phyloP scores from a whole-genome alignment of 139 green algal species.

The Mesotaenium endlicherianum region DNA sequence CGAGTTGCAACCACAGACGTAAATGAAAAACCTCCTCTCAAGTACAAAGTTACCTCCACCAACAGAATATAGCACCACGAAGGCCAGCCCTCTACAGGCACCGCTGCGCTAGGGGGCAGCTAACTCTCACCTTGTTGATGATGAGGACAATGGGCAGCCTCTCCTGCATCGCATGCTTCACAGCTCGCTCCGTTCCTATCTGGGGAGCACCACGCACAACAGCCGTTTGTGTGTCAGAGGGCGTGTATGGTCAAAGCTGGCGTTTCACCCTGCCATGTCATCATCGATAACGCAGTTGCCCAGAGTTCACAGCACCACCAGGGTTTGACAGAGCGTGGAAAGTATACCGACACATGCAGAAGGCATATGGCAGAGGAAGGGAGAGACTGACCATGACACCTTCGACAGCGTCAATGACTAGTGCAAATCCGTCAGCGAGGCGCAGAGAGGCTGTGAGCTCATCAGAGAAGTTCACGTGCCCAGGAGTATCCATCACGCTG shows the following conservation, averaged over 20 bases:
- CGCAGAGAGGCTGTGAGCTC: slow-evolving; percentile 69
- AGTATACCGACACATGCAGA: too few species aligned
- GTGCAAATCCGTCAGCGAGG: slow-evolving; percentile 52
- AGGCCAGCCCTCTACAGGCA: too few species aligned
- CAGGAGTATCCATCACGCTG: slow-evolving; percentile 89
- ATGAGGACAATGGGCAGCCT: slow-evolving; percentile 79
- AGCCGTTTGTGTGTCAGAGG: too few species aligned
- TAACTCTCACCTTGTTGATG: slow-evolving; percentile 84
- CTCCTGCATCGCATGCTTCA: slow-evolving; percentile 82
- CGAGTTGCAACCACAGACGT: too few species aligned
- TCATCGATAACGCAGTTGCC: neutral
- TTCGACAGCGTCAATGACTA: slow-evolving; percentile 92
- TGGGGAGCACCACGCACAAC: too few species aligned
- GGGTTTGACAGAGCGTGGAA: neutral
- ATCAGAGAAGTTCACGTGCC: slow-evolving; percentile 97
- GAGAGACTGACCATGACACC: slow-evolving; percentile 90
- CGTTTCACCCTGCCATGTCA: too few species aligned
- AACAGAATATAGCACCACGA: too few species aligned
- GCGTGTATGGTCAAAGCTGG: too few species aligned
- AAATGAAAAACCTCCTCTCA: too few species aligned
- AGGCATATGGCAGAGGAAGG: too few species aligned
- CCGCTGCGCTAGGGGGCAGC: too few species aligned
- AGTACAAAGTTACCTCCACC: too few species aligned
- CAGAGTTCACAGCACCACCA: neutral
- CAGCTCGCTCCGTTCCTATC: slow-evolving; percentile 71